Percentiles rank a stretch among this genome's conserved stretches.
phyloP scores from a whole-genome alignment of 495 filamentous ascomycete genomes.

The Parathielavia appendiculata region DNA sequence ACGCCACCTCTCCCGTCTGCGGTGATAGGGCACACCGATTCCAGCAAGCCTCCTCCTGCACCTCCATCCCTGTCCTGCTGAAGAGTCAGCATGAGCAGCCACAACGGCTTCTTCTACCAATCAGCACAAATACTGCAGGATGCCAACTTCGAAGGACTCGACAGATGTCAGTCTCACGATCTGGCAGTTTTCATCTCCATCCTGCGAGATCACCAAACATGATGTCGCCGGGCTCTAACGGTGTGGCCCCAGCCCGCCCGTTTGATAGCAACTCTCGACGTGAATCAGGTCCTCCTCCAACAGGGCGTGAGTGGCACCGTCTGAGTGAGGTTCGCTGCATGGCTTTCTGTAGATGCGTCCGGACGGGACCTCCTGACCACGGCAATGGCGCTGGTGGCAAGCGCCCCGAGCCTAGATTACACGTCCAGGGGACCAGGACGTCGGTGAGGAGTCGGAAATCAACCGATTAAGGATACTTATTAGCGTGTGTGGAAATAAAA shows the following conservation, averaged over 20 bases:
- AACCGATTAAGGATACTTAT: neutral
- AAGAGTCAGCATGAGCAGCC: neutral
- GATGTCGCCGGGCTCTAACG: too few species aligned
- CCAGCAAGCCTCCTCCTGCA: neutral
- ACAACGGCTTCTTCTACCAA: neutral
- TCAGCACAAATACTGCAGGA: neutral
- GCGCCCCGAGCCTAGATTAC: neutral
- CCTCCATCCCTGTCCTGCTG: slow-evolving; percentile 10
- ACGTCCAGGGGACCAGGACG: neutral
- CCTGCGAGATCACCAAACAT: neutral
- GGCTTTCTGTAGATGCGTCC: too few species aligned
- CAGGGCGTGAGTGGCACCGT: too few species aligned
- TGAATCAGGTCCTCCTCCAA: too few species aligned
- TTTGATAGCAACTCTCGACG: too few species aligned
- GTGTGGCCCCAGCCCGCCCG: too few species aligned
- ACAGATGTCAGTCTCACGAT: neutral
- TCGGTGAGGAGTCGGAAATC: neutral
- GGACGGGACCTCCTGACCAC: neutral
- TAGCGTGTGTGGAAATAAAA: neutral
- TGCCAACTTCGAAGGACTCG: neutral
- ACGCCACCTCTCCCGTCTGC: neutral
- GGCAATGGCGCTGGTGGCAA: neutral
- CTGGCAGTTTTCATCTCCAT: neutral
- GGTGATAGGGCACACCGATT: slow-evolving; percentile 1
- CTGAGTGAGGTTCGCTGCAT: neutral